phyloP scores from a whole-genome alignment of 352 stramenopile species.

The Phytophthora macrochlamydospora region DNA sequence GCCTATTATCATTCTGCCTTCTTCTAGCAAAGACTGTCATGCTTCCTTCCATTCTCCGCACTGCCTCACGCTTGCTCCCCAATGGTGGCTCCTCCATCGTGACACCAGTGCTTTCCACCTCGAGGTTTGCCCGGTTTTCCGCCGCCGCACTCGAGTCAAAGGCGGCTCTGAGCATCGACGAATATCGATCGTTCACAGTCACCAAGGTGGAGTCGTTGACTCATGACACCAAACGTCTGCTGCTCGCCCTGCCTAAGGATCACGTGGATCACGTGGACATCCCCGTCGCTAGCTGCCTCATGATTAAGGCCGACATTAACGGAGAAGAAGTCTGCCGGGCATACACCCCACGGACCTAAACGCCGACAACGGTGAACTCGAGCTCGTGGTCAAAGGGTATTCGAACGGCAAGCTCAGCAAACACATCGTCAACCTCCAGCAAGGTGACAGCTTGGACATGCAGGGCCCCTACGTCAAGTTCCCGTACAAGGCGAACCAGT shows the following conservation, averaged over 20 bases:
- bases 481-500: conserved; percentile 82
- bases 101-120: conserved; percentile 36
- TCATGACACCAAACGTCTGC: conserved; percentile 66
- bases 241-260: conserved; percentile 52
- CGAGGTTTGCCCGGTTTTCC: conserved; percentile 37
- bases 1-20: too few species aligned
- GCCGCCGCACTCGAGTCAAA: conserved; percentile 34
- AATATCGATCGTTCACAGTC: conserved; percentile 72
- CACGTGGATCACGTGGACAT: conserved; percentile 69
- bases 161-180: conserved; percentile 56
- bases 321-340: conserved; percentile 74
- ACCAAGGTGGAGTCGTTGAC: conserved; percentile 63
- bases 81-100: conserved; percentile 20
- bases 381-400: conserved; percentile 90
- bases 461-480: conserved; percentile 91
- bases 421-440: conserved; percentile 77
- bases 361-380: conserved; percentile 70
- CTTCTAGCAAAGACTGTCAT: neutral
- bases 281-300: conserved; percentile 64
- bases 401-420: conserved; percentile 82
- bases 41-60: conserved; percentile 36
- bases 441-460: conserved; percentile 80
- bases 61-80: conserved; percentile 7
- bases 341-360: conserved; percentile 88
- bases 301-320: conserved; percentile 62